Conservation (phyloP, 75 land plant genomes). For the Azolla pinnata region DNA sequence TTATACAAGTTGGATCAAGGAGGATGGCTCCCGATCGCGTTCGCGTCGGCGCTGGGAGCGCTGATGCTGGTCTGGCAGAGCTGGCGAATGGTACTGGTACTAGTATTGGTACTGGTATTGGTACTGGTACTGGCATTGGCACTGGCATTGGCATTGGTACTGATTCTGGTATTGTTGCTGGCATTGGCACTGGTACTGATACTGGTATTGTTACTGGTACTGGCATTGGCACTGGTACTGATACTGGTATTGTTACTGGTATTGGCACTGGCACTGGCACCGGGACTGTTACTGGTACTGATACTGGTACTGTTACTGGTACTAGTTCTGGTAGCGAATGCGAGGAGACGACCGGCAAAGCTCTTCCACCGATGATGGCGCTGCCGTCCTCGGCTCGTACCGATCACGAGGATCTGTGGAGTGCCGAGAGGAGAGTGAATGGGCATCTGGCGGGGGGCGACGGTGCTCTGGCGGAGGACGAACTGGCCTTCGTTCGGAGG, state of each 20-base stretch:
- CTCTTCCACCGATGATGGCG: too few relatives aligned
- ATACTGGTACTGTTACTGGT: constrained; percentile 39
- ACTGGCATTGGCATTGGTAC: constrained; percentile 31
- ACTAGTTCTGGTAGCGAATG: background rate
- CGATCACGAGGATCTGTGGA: too few relatives aligned
- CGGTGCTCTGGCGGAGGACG: background rate
- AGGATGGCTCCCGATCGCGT: constrained; percentile 45
- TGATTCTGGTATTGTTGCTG: constrained; percentile 24
- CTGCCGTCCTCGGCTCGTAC: too few relatives aligned
- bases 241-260: background rate
- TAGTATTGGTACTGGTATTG: constrained; percentile 30
- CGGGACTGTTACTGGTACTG: constrained; percentile 52
- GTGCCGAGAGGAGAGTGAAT: background rate
- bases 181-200: constrained; percentile 53
- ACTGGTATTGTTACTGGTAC: constrained; percentile 57
- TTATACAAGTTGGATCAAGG: constrained; percentile 33
- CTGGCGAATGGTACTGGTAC: too few relatives aligned
- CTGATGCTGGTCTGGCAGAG: constrained; percentile 65
- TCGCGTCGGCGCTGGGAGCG: constrained; percentile 31
- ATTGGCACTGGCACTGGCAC: constrained; percentile 50
- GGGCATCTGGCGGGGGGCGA: background rate
- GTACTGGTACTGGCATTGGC: constrained; percentile 39
- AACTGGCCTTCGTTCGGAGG: constrained; percentile 8
- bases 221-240: constrained; percentile 49
- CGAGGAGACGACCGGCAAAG: too few relatives aligned